Base-by-base conservation (phyloP, 805 yeast genomes). In the Wickerhamiella siamensis region DNA sequence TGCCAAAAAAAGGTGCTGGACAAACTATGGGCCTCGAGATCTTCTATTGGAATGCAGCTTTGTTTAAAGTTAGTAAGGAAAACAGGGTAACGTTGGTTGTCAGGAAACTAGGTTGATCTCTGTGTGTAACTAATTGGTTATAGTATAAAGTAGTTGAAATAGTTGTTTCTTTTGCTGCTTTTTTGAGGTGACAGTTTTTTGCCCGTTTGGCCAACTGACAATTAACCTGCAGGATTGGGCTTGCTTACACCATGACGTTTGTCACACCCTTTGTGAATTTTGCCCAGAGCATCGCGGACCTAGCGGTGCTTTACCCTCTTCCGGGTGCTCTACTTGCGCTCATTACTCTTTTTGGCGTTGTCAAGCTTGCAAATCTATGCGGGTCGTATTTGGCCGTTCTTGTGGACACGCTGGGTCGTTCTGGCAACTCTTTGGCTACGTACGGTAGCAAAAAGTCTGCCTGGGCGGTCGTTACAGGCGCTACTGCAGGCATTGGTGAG, bases 391-490 rank as follows among this genome's bases (percentile, higher is more conserved):
- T 42, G 20, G 3, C 38, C 17, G 42, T 47, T 14, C 33, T 47
- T 8, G 5, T 27, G 9, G 53, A 51, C 40, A 47, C 51, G 15
- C 35, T 44, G 20, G 31, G 46, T 16, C 51, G 49, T 17, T 40
- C 47, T 1, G 38, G 32, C 34, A 38, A 43, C 10, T 39, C 19
- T 31, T 35, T 49, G 31, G 5, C 9, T 16, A 22, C 31, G 17
- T 50, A 51, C 43, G 41, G 42, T 22, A 39, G 45, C 36, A 46
- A 39, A 12, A 61, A 63, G 39, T 80, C 79, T 21, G 36, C 72
- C 33, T 91, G 95, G 88, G 95, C 96, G n/a, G 81, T 91, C 26
- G 73, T 91, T 15, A 91, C 98, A 5, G 98, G 98, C 44, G 93
- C 96, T 3, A 83, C 96, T 38, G 97, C 91, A 59, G 98, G 98